Conservation (phyloP, 352 stramenopile genomes). For the Globisporangium barbulae region DNA sequence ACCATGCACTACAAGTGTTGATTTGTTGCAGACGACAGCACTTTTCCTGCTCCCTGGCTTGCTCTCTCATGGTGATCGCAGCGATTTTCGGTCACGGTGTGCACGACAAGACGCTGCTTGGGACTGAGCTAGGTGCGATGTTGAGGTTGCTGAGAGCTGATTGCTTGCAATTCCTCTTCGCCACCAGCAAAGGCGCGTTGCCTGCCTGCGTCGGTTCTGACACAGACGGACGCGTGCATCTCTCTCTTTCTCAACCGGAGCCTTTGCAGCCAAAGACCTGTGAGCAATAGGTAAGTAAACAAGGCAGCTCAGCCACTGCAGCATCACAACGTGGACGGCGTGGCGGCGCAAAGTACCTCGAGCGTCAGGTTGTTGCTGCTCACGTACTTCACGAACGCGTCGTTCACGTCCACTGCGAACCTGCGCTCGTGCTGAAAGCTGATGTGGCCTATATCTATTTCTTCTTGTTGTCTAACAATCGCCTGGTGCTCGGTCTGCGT, state of each 20-base stretch:
- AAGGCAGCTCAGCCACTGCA: not conserved
- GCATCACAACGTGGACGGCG: not conserved
- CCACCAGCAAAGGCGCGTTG: not conserved
- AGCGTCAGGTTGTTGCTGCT: conserved; percentile 37
- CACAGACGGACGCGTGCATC: not conserved
- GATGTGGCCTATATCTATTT: conserved; percentile 7
- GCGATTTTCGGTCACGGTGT: too few species aligned
- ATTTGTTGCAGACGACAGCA: too few species aligned
- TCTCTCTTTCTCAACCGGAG: not conserved
- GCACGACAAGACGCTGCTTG: too few species aligned
- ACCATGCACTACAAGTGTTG: not conserved
- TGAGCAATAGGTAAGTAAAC: not conserved
- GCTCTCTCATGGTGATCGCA: too few species aligned
- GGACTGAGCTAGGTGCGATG: not conserved
- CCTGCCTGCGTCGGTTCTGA: not conserved
- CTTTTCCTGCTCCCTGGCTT: too few species aligned
- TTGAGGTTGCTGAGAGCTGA: not conserved
- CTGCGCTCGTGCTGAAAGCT: conserved; percentile 23
- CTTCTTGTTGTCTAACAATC: conserved; percentile 3
- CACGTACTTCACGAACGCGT: conserved; percentile 51
- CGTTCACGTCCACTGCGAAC: conserved; percentile 49
- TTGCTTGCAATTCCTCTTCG: not conserved
- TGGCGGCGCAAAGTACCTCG: conserved; percentile 24
- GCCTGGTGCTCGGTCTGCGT: conserved; percentile 24
- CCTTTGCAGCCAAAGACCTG: conserved; percentile 12